phyloP scores from a whole-genome alignment of 768 basidiomycete species.

The Rossbeevera mucosa region DNA sequence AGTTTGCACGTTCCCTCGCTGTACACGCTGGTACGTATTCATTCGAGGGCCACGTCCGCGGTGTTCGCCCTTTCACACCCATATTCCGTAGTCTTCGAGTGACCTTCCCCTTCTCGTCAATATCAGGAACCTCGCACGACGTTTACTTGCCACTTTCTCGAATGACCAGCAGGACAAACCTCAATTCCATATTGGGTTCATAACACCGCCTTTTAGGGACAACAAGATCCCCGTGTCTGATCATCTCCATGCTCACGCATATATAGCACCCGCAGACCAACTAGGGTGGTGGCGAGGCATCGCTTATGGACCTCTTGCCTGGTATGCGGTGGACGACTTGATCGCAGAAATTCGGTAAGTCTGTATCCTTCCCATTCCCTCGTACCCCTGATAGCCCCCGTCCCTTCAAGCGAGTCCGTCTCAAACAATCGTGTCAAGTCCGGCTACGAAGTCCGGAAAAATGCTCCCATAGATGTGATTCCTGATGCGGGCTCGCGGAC shows the following conservation, averaged over 20 bases:
- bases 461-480: slow-evolving; percentile 58
- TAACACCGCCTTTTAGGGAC: slow-evolving; percentile 73
- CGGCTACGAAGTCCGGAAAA: neutral
- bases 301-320: neutral
- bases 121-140: neutral
- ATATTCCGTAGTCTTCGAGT: slow-evolving; percentile 31
- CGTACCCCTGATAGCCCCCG: slow-evolving; percentile 2
- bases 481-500: slow-evolving; percentile 65
- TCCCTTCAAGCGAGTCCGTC: slow-evolving; percentile 48
- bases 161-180: neutral
- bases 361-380: slow-evolving; percentile 11
- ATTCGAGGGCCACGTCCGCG: slow-evolving; percentile 15
- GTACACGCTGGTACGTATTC: slow-evolving; percentile 50
- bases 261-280: slow-evolving; percentile 41
- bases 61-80: slow-evolving; percentile 36
- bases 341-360: slow-evolving; percentile 75
- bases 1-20: slow-evolving; percentile 78
- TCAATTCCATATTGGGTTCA: slow-evolving; percentile 46
- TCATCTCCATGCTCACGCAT: slow-evolving; percentile 76
- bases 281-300: neutral
- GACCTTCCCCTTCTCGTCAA: slow-evolving; percentile 2
- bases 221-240: slow-evolving; percentile 75
- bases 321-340: slow-evolving; percentile 34
- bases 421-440: neutral
- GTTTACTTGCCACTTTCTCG: neutral